Conservation (phyloP, 352 stramenopile species). For the Globisporangium nagaii region DNA sequence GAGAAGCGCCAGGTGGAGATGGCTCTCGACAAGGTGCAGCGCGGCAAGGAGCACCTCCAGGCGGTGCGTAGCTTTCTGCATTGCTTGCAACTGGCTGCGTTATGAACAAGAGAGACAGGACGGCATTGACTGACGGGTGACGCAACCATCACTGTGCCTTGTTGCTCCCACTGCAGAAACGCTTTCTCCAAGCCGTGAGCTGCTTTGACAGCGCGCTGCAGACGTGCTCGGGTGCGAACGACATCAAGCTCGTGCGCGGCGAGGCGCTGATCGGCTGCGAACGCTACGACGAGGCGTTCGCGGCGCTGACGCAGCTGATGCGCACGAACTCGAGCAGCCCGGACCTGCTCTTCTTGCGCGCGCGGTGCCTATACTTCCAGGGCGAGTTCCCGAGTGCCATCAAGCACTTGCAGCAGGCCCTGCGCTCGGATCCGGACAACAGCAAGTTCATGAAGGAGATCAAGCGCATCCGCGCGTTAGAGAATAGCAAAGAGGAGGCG, state of each 20-base stretch:
- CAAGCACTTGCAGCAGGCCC: conserved; percentile 89
- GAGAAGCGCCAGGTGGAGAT: conserved; percentile 80
- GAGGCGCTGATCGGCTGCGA: conserved; percentile 76
- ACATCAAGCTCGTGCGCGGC: conserved; percentile 64
- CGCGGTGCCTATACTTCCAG: conserved; percentile 89
- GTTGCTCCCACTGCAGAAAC: conserved; percentile 22
- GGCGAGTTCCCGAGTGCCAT: conserved; percentile 91
- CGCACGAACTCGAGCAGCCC: conserved; percentile 75
- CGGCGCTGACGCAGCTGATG: conserved; percentile 77
- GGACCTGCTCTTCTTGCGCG: conserved; percentile 83
- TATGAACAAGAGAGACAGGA: too few relatives aligned
- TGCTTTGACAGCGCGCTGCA: conserved; percentile 68
- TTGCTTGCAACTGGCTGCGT: too few relatives aligned
- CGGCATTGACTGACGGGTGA: neutral
- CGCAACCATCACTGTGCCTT: neutral
- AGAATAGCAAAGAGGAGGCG: conserved; percentile 86
- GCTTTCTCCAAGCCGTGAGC: conserved; percentile 61
- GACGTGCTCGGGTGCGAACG: conserved; percentile 60
- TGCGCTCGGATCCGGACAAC: conserved; percentile 90
- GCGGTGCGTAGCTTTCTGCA: conserved; percentile 28
- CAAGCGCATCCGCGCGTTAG: conserved; percentile 80
- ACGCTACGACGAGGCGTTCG: conserved; percentile 81
- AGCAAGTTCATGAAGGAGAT: conserved; percentile 83
- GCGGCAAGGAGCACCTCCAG: conserved; percentile 63
- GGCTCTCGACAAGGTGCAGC: conserved; percentile 72